Conservation (phyloP, 164 flowering plant genomes). For the Saururus chinensis region DNA sequence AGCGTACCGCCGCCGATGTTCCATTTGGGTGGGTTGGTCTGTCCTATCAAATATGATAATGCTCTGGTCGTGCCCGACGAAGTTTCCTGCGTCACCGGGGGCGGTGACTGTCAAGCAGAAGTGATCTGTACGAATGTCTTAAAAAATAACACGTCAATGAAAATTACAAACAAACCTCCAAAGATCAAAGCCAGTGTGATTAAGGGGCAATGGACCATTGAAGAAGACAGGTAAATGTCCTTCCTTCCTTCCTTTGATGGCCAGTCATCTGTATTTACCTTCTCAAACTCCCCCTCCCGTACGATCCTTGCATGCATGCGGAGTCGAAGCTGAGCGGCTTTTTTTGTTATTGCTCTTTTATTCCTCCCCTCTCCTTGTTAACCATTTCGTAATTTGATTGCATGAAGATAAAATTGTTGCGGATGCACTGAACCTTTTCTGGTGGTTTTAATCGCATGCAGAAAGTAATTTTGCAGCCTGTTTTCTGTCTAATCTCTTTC, state of each 20-base stretch:
- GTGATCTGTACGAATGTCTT: not conserved
- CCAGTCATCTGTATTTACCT: too few relatives aligned
- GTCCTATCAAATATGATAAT: conserved; percentile 20
- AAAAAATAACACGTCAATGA: conserved; percentile 8
- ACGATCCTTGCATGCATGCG: too few relatives aligned
- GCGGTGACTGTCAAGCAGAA: not conserved
- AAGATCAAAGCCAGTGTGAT: conserved; percentile 32
- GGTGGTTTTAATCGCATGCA: too few relatives aligned
- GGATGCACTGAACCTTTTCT: too few relatives aligned
- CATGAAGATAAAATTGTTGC: too few relatives aligned
- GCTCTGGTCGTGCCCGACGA: conserved; percentile 34
- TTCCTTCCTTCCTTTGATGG: not conserved
- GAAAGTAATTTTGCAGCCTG: too few relatives aligned
- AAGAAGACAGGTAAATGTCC: conserved; percentile 68
- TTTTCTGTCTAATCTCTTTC: too few relatives aligned
- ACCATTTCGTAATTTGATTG: too few relatives aligned
- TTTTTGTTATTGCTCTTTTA: too few relatives aligned
- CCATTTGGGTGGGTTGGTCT: conserved; percentile 10
- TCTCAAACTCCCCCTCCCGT: too few relatives aligned
- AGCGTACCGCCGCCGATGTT: not conserved
- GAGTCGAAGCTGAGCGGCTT: too few relatives aligned
- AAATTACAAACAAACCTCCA: conserved; percentile 20
- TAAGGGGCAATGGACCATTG: conserved; percentile 80
- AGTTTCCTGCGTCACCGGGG: conserved; percentile 30
- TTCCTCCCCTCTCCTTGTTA: too few relatives aligned